Percentiles rank a stretch among this genome's conserved stretches.
These are phyloP conservation scores for Aeschynomene evenia DNA, from an alignment of 306 rosid species.

Conservation along the genomic window DNA sequence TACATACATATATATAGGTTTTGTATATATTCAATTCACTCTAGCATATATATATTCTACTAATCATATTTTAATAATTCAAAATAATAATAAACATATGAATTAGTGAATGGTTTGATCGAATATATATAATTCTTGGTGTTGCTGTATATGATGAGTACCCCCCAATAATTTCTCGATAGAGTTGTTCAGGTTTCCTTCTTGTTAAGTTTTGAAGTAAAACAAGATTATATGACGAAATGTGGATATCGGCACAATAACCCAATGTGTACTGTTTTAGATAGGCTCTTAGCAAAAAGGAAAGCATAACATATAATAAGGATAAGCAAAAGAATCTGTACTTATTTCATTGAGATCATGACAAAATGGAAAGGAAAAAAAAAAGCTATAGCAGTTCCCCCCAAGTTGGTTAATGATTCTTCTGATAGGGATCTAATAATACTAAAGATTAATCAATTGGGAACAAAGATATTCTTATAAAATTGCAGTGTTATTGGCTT, in stretches of 20 bases:
- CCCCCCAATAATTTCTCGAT: neutral
- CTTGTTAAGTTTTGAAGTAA: neutral
- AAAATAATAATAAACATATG: too few relatives aligned
- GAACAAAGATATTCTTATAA: neutral
- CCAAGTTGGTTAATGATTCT: slow-evolving; percentile 8
- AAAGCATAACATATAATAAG: neutral
- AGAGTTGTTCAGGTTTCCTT: neutral
- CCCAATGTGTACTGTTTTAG: neutral
- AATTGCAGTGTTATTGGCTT: neutral
- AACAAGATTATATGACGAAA: neutral
- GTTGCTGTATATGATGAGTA: too few relatives aligned
- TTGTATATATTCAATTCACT: too few relatives aligned
- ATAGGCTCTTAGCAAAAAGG: neutral
- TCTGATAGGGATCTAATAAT: neutral
- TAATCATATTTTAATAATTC: too few relatives aligned
- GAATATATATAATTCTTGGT: too few relatives aligned
- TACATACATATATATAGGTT: too few relatives aligned
- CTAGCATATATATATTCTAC: too few relatives aligned
- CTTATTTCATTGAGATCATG: slow-evolving; percentile 8
- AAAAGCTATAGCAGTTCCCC: slow-evolving; percentile 6
- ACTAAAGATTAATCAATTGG: neutral
- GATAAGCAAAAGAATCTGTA: slow-evolving; percentile 15
- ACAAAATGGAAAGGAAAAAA: slow-evolving; percentile 12
- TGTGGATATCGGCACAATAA: neutral
- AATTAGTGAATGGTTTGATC: too few relatives aligned